Percentiles rank a stretch among this genome's conserved stretches.
Evolutionary conservation across 495 filamentous ascomycete genomes (phyloP).

Genomic region (Penicillium salamii): DNA sequence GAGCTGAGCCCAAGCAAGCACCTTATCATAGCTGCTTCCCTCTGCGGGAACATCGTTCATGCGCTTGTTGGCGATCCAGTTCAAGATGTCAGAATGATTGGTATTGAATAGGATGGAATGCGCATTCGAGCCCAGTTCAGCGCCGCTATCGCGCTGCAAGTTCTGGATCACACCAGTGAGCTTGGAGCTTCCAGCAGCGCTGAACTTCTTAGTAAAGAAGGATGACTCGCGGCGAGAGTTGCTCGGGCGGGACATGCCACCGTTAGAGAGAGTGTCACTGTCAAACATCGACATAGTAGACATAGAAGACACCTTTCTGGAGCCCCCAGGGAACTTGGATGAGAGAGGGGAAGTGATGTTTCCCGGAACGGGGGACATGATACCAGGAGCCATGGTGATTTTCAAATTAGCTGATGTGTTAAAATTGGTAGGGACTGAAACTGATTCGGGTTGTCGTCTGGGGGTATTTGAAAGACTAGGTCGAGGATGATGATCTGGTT

Average conservation of each 20-base stretch:
- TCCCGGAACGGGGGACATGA: slow-evolving; percentile 20
- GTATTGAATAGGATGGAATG: slow-evolving; percentile 19
- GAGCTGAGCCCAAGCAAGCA: slow-evolving; percentile 32
- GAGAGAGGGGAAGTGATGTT: slow-evolving; percentile 21
- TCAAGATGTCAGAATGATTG: slow-evolving; percentile 26
- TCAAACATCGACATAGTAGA: slow-evolving; percentile 20
- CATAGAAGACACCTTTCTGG: slow-evolving; percentile 18
- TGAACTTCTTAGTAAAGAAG: slow-evolving; percentile 18
- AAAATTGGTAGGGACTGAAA: slow-evolving; percentile 5
- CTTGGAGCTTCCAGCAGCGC: slow-evolving; percentile 17
- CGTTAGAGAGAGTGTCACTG: slow-evolving; percentile 23
- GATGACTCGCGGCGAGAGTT: slow-evolving; percentile 13
- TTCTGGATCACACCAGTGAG: slow-evolving; percentile 25
- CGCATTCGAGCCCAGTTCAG: slow-evolving; percentile 18
- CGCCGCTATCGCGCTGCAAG: slow-evolving; percentile 23
- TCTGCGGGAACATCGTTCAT: slow-evolving; percentile 38
- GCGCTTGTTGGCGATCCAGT: slow-evolving; percentile 30
- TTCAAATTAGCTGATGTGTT: not conserved
- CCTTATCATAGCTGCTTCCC: slow-evolving; percentile 39
- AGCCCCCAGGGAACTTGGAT: slow-evolving; percentile 10
- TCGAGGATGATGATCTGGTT: slow-evolving; percentile 10
- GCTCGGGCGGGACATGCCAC: slow-evolving; percentile 10
- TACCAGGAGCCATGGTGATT: slow-evolving; percentile 23
- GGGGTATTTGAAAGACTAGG: not conserved
- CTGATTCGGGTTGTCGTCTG: slow-evolving; percentile 2